Percentiles rank a stretch among this genome's conserved stretches.
Conservation (phyloP, 106 monocot species). For the Amphibolis antarctica region DNA sequence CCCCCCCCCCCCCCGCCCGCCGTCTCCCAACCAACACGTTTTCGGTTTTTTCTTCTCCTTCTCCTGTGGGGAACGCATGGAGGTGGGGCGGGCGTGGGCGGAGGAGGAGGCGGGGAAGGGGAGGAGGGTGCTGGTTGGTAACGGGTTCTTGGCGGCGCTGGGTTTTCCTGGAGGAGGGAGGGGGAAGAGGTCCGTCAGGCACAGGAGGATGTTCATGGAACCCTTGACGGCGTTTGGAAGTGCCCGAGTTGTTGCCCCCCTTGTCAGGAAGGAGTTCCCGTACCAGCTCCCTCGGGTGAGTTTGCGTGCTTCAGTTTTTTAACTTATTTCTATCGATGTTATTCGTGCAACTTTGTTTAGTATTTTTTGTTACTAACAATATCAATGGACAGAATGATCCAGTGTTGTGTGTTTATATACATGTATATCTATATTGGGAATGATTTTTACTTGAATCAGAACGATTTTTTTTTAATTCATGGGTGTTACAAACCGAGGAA, state of each 20-base stretch:
- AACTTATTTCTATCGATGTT: background rate
- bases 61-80: background rate
- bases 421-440: no score
- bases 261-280: background rate
- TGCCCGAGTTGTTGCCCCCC: background rate
- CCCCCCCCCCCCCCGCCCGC: no score
- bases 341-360: background rate
- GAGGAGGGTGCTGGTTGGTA: background rate
- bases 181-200: conserved; percentile 17
- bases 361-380: no score
- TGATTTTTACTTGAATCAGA: no score
- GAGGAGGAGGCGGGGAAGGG: background rate
- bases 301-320: background rate
- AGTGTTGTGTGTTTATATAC: no score
- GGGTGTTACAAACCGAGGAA: no score
- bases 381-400: no score
- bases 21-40: no score
- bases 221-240: background rate
- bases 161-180: conserved; percentile 7
- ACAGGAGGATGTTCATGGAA: conserved; percentile 8
- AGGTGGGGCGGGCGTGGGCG: background rate
- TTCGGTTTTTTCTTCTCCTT: no score
- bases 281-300: conserved; percentile 1
- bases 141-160: conserved; percentile 5
- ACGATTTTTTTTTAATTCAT: no score